Percentiles rank a stretch among this genome's conserved stretches.
These are phyloP conservation scores for Iberis pinnata DNA, from an alignment of 345 rosid species.

Conservation along the genomic window DNA sequence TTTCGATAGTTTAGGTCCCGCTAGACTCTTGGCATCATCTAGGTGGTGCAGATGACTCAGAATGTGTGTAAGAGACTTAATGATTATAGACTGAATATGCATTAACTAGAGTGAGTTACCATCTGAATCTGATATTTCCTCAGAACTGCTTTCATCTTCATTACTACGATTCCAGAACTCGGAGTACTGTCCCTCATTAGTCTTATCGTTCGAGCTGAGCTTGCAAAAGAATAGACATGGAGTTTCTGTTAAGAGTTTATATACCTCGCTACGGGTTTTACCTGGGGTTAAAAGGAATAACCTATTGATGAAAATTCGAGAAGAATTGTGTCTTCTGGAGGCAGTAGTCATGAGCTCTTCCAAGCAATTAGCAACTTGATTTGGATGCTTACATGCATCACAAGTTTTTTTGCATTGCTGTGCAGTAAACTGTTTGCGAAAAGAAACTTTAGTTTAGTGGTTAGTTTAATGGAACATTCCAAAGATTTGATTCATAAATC, in stretches of 20 bases:
- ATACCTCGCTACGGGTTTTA: not conserved
- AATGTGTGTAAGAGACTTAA: no score
- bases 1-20: constrained; percentile 40
- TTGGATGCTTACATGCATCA: constrained; percentile 87
- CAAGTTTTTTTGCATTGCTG: constrained; percentile 66
- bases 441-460: constrained; percentile 1
- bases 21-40: constrained; percentile 49
- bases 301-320: constrained; percentile 57
- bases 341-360: constrained; percentile 50
- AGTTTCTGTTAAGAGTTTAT: constrained; percentile 1
- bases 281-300: constrained; percentile 18
- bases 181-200: constrained; percentile 43
- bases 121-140: constrained; percentile 84
- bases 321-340: constrained; percentile 48
- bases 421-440: constrained; percentile 42
- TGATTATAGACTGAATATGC: not conserved
- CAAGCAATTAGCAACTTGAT: constrained; percentile 47
- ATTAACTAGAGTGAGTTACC: constrained; percentile 33
- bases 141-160: constrained; percentile 67
- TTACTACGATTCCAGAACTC: constrained; percentile 90
- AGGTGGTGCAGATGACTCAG: no score
- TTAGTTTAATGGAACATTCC: not conserved
- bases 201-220: constrained; percentile 51
- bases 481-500: not conserved
- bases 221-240: constrained; percentile 27